A percentile compares a stretch with the other conserved stretches of the same genome.
Evolutionary conservation across 192 early-diverging fungal species (phyloP).

Genomic region (Haplosporangium gracile): DNA sequence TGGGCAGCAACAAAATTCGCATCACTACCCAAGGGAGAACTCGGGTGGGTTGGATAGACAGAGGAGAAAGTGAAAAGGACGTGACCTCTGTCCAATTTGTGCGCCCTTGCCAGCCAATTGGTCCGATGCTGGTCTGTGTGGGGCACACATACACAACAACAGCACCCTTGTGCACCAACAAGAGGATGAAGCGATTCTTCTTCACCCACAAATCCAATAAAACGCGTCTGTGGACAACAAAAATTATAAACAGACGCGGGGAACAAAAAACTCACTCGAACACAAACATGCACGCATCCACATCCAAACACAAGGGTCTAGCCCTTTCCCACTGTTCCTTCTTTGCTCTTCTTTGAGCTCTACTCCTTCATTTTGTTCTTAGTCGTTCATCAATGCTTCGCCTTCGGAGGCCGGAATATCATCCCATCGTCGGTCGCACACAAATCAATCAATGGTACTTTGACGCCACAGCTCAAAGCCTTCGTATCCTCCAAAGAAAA

Average conservation of each 20-base stretch:
- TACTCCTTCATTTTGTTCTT: background rate
- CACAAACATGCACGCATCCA: background rate
- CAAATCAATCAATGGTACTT: background rate
- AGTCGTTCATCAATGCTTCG: background rate
- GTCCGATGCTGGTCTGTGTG: background rate
- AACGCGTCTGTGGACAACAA: background rate
- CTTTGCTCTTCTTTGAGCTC: background rate
- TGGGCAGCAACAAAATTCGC: background rate
- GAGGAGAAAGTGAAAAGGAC: background rate
- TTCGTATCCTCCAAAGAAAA: background rate
- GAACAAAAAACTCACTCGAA: background rate
- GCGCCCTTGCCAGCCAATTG: background rate
- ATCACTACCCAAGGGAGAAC: background rate
- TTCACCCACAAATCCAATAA: conserved; percentile 5
- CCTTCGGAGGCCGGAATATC: background rate
- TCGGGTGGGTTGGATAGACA: background rate
- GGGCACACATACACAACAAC: background rate
- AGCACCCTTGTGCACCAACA: background rate
- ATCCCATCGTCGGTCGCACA: background rate
- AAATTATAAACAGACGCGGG: background rate
- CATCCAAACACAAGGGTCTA: conserved; percentile 2
- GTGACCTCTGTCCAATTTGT: background rate
- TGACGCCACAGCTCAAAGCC: background rate
- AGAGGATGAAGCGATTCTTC: background rate
- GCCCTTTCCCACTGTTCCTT: background rate